Percentiles rank a stretch among this genome's conserved stretches.
Conservation (phyloP, 2,329 filamentous ascomycete genomes). For the Penicillium sp. region DNA sequence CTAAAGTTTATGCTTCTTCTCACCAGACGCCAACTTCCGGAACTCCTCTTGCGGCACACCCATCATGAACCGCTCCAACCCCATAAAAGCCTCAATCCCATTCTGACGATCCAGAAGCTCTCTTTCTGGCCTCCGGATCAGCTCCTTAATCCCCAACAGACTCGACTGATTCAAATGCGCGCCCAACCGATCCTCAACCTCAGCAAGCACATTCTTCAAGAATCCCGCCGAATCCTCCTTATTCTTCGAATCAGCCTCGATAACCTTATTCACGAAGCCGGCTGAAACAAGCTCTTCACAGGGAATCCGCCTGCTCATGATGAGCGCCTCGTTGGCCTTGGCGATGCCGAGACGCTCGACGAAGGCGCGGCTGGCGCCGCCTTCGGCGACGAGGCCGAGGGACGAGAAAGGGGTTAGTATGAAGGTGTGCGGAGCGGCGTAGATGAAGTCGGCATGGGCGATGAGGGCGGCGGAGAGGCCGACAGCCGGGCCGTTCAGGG, state of each 20-base stretch:
- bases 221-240: slow-evolving; percentile 71
- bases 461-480: slow-evolving; percentile 84
- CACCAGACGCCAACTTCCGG: slow-evolving; percentile 75
- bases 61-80: slow-evolving; percentile 75
- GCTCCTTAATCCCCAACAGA: slow-evolving; percentile 78
- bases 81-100: slow-evolving; percentile 81
- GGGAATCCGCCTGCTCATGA: slow-evolving; percentile 81
- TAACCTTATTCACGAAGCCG: slow-evolving; percentile 86
- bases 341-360: slow-evolving; percentile 77
- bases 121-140: slow-evolving; percentile 74
- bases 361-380: slow-evolving; percentile 76
- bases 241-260: slow-evolving; percentile 59
- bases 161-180: slow-evolving; percentile 78
- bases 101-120: slow-evolving; percentile 76
- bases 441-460: slow-evolving; percentile 88
- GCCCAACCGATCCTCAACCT: slow-evolving; percentile 81
- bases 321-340: slow-evolving; percentile 87
- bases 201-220: slow-evolving; percentile 68
- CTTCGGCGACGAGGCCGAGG: slow-evolving; percentile 87
- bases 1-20: slow-evolving; percentile 94
- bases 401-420: slow-evolving; percentile 90
- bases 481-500: slow-evolving; percentile 88
- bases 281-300: slow-evolving; percentile 72
- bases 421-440: slow-evolving; percentile 78
- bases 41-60: slow-evolving; percentile 91